phyloP scores from a whole-genome alignment of 2,329 filamentous ascomycete species.

The Ceratocystis colombiana region DNA sequence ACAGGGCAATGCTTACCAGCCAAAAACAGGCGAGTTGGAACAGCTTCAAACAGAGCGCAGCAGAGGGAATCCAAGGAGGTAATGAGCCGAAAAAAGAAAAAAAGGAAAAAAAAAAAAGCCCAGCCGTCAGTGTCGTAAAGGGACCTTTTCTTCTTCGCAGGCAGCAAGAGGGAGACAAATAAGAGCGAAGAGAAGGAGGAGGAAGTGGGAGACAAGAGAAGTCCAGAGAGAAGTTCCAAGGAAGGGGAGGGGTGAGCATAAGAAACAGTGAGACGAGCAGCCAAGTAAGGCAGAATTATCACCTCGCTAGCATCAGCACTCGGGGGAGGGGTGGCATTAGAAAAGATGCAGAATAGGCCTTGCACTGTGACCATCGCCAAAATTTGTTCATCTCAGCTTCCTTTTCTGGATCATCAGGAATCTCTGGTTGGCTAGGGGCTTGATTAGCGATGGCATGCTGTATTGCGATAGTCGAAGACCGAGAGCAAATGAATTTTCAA shows the following conservation, averaged over 20 bases:
- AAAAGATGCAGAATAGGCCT: not conserved
- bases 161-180: no score
- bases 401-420: not conserved
- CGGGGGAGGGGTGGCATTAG: constrained; percentile 9
- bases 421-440: not conserved
- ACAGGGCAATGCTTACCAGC: constrained; percentile 3
- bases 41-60: not conserved
- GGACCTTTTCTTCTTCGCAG: no score
- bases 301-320: not conserved
- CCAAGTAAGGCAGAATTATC: not conserved
- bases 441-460: not conserved
- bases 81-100: not conserved
- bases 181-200: not conserved
- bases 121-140: no score
- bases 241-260: constrained; percentile 7
- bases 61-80: not conserved
- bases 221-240: not conserved
- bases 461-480: constrained; percentile 2
- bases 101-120: not conserved
- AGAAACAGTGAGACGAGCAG: not conserved
- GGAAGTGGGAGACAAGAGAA: not conserved
- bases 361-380: constrained; percentile 1
- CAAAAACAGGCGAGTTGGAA: not conserved
- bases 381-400: constrained; percentile 10
- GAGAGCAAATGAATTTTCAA: not conserved